Evolutionary conservation across 2,329 filamentous ascomycete genomes (phyloP).

Genomic region (Ascochyta lentis): DNA sequence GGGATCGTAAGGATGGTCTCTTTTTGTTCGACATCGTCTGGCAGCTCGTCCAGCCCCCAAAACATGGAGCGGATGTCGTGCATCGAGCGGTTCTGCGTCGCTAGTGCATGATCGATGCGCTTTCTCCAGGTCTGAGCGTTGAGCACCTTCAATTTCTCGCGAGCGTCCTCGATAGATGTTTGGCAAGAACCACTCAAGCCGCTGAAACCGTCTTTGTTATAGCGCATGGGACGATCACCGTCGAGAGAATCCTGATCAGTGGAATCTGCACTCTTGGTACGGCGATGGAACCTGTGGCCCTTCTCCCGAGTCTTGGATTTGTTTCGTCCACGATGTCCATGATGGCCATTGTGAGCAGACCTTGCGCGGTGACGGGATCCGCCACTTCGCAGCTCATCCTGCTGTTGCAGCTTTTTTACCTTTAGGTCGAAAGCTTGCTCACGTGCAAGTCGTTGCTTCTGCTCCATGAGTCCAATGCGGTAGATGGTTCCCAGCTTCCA

Average conservation of each 20-base stretch:
- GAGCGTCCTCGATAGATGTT: slow-evolving; percentile 77
- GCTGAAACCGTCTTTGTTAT: slow-evolving; percentile 80
- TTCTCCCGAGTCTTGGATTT: slow-evolving; percentile 43
- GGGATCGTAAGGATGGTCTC: slow-evolving; percentile 88
- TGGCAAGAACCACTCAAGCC: slow-evolving; percentile 75
- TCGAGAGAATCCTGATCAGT: slow-evolving; percentile 37
- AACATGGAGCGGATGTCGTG: slow-evolving; percentile 80
- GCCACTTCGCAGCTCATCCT: slow-evolving; percentile 54
- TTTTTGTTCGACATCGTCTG: slow-evolving; percentile 80
- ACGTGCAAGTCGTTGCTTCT: slow-evolving; percentile 85
- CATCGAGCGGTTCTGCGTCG: slow-evolving; percentile 74
- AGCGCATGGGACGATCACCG: slow-evolving; percentile 58
- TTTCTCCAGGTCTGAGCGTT: slow-evolving; percentile 93
- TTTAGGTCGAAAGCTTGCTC: slow-evolving; percentile 92
- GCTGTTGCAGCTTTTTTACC: slow-evolving; percentile 79
- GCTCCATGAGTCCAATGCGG: slow-evolving; percentile 83
- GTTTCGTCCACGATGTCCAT: slow-evolving; percentile 48
- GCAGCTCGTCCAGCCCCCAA: slow-evolving; percentile 80
- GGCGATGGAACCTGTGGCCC: slow-evolving; percentile 42
- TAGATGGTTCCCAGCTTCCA: slow-evolving; percentile 98
- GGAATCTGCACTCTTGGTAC: slow-evolving; percentile 50
- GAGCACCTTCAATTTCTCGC: slow-evolving; percentile 74
- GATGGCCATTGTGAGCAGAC: slow-evolving; percentile 53
- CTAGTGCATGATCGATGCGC: slow-evolving; percentile 80
- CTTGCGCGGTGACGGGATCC: slow-evolving; percentile 60